Evolutionary conservation across 768 basidiomycete genomes (phyloP).

Genomic region (Mycena floridula): DNA sequence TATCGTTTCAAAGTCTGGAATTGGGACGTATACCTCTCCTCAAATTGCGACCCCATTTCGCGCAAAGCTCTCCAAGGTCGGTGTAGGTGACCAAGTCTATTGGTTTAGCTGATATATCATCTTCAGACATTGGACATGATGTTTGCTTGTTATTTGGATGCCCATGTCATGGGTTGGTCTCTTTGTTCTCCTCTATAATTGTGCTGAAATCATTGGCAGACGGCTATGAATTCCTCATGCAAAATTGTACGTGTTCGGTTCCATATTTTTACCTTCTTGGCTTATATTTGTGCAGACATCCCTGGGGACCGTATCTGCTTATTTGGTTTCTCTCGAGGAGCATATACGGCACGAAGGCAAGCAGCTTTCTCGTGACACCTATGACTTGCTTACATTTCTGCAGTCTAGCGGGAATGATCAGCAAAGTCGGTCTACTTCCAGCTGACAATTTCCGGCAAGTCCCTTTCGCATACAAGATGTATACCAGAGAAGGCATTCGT

Average conservation of each 20-base stretch:
- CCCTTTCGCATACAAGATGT: no score
- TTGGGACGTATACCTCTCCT: conserved; percentile 43
- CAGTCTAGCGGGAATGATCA: no score
- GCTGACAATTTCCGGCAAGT: no score
- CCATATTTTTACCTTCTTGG: no score
- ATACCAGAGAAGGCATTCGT: conserved; percentile 39
- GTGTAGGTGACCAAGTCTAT: neutral
- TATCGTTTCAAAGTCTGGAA: conserved; percentile 41
- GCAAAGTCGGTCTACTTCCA: no score
- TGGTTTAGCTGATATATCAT: neutral
- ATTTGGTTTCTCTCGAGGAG: no score
- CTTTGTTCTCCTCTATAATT: conserved; percentile 4
- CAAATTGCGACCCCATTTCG: conserved; percentile 28
- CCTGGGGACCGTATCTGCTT: no score
- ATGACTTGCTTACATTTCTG: conserved; percentile 58
- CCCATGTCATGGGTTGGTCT: no score
- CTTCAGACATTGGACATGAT: conserved; percentile 38
- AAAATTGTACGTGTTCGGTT: no score
- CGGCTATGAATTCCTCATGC: no score
- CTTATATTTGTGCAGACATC: conserved; percentile 30
- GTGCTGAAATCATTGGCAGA: conserved; percentile 2
- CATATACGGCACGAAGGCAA: no score
- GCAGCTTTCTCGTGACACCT: no score
- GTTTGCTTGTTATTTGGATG: conserved; percentile 45
- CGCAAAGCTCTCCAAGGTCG: conserved; percentile 34